Conservation (phyloP, 495 filamentous ascomycete genomes). For the Talaromyces borbonicus region DNA sequence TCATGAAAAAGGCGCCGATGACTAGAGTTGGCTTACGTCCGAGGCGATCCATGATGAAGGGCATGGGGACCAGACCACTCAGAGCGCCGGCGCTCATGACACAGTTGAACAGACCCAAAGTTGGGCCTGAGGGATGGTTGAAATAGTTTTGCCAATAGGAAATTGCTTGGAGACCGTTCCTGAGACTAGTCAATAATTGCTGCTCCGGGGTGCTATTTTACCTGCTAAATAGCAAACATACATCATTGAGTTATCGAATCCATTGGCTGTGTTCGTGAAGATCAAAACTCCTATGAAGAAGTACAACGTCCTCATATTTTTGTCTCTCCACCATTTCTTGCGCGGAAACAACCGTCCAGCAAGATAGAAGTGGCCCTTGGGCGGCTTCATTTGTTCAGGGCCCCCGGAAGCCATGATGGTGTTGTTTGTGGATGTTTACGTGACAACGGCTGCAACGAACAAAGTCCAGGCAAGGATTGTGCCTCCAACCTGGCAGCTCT, state of each 20-base stretch:
- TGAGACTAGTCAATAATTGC: not conserved
- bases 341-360: conserved; percentile 16
- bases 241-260: conserved; percentile 33
- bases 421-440: not conserved
- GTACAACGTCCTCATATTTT: conserved; percentile 19
- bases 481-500: too few relatives aligned
- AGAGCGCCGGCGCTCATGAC: conserved; percentile 16
- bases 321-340: conserved; percentile 18
- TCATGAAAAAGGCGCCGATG: conserved; percentile 16
- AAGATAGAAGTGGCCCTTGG: conserved; percentile 17
- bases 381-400: conserved; percentile 9
- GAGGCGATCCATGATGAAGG: conserved; percentile 13
- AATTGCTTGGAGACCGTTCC: conserved; percentile 41
- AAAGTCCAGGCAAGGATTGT: too few relatives aligned
- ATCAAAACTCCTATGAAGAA: conserved; percentile 16
- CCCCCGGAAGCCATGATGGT: not conserved
- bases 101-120: conserved; percentile 18
- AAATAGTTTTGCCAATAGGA: conserved; percentile 36
- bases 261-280: conserved; percentile 17
- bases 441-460: too few relatives aligned
- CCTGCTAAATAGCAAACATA: not conserved
- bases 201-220: not conserved
- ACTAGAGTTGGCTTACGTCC: conserved; percentile 13
- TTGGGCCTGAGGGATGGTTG: conserved; percentile 21
- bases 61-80: conserved; percentile 13